Evolutionary conservation across 129 eudicot genomes (phyloP), one percentile per base, ranked within the genome.

Genomic region (Flaveria bidentis): DNA sequence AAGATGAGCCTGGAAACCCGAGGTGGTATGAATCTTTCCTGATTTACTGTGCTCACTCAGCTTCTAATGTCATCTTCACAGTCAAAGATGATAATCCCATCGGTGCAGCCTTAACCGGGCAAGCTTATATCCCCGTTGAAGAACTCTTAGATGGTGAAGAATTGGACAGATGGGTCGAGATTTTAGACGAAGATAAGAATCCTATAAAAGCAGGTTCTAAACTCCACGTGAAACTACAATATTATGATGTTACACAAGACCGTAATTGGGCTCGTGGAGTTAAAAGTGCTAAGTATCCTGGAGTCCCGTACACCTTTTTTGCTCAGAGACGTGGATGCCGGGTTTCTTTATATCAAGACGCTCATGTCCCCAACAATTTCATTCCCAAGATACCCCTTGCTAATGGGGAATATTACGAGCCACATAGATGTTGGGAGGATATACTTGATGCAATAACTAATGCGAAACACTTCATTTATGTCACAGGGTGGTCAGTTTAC

Each of bases 401-500:
- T 26, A 87, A 89, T 2, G 96, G 91, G 42, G 85, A 83, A 49
- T 75, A 11, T 64, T 89, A 89, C 22, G 91, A 87, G 58, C 91
- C 96, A 14, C 84, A 81, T 30, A 74, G 96, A 76, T 89, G 96
- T 17, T 89, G 96, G 96, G 96, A 89, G 69, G 91, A 89, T 78
- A 57, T 85, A n/a, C 85, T 87, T 30, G 96, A 89, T 73, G 91
- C 96, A 1, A 89, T 89, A 18, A 85, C 89, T 5, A 83, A 89
- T 28, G 91, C 96, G 2, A 85, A 82, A 41, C 92, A 90, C 80
- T 74, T 88, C 30, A 88, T 91, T 47, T 91, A 92, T 85, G 85
- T 88, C 17, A 87, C 95, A 0, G 96, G 96, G 0, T 89, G 92
- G 95, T 91, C 96, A 20, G 96, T 92, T 10, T 91, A 88, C 75